Evolutionary conservation across 257 asterid genomes (phyloP).

Genomic region (Capsicum rhomboideum): DNA sequence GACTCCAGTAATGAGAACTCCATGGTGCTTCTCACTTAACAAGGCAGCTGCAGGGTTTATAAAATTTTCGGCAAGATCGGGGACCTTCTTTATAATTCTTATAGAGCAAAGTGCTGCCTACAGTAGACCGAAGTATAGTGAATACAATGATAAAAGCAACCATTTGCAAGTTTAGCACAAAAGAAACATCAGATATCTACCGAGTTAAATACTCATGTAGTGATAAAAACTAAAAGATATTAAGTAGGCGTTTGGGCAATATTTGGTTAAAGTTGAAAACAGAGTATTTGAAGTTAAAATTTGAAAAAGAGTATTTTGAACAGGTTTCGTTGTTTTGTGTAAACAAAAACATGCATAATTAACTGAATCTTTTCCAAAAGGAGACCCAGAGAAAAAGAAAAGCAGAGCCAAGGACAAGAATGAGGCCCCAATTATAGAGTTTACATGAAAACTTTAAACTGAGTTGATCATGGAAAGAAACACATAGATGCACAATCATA

Average conservation of each 20-base stretch:
- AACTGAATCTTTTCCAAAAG: not conserved
- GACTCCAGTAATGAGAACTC: conserved; percentile 85
- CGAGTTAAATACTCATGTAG: not conserved
- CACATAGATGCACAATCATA: not conserved
- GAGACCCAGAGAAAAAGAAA: not conserved
- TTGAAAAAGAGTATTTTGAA: not conserved
- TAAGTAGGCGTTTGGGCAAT: not conserved
- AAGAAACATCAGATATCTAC: not conserved
- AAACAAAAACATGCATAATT: not conserved
- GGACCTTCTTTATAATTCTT: conserved; percentile 94
- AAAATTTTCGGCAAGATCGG: conserved; percentile 93
- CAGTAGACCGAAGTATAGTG: conserved; percentile 12
- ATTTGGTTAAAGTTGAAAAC: not conserved
- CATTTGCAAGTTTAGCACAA: not conserved
- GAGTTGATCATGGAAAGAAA: not conserved
- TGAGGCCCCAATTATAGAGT: not conserved
- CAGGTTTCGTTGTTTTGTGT: not conserved
- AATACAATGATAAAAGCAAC: not conserved
- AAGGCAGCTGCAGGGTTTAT: conserved; percentile 70
- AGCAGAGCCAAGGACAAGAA: too few species aligned
- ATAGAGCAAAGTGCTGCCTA: conserved; percentile 96
- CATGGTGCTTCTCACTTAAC: conserved; percentile 96
- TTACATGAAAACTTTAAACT: not conserved
- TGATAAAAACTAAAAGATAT: not conserved
- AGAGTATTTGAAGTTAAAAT: not conserved